Base-by-base conservation (phyloP, 2,329 filamentous ascomycete genomes). In the Pseudopyrenochaeta lycopersici region DNA sequence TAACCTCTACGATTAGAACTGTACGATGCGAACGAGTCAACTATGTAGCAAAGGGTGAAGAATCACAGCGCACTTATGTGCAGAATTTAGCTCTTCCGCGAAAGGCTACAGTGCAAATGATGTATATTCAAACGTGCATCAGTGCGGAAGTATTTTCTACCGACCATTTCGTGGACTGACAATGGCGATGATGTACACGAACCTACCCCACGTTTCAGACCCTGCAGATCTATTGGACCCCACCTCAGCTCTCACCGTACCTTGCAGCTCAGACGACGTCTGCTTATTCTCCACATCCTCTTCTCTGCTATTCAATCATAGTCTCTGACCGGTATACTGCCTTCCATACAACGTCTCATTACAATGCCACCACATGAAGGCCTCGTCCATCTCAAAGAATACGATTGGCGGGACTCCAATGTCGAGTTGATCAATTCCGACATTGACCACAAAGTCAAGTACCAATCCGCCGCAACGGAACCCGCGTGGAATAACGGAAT, bases 341-440 rank as follows among this genome's bases (percentile, higher is more conserved):
- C 12, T 21, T n/a, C 30, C 7, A 4, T 9, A n/a, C 27, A 40
- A 9, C 17, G 9, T 40, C 23, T 18, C 23, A 17, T 9, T 49
- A 77, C 64, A 21, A 89, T 89, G 86, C 75, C 85, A 41, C 87
- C 87, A 4, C 78, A 85, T 64, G 76, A 85, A 67, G 86, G 86
- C 38, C 78, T 89, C 35, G 82, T 88, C 7, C 86, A 89, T 64
- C 78, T 75, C 21, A 84, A 85, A 64, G 81, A 88, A 68, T 88
- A 89, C 68, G 84, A 90, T 70, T 84, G 89, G 77, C 84, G 86
- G 63, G 85, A 89, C 70, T 87, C 84, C 77, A 90, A 90, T 66
- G 84, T 89, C 50, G 85, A 87, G 73, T 80, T 89, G 49, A 85
- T 90, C 52, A 84, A 85, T 52, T 82, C 81, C 48, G 81, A 85